Evolutionary conservation across 495 filamentous ascomycete species (phyloP).

Genomic region (Penicillium alfredii): DNA sequence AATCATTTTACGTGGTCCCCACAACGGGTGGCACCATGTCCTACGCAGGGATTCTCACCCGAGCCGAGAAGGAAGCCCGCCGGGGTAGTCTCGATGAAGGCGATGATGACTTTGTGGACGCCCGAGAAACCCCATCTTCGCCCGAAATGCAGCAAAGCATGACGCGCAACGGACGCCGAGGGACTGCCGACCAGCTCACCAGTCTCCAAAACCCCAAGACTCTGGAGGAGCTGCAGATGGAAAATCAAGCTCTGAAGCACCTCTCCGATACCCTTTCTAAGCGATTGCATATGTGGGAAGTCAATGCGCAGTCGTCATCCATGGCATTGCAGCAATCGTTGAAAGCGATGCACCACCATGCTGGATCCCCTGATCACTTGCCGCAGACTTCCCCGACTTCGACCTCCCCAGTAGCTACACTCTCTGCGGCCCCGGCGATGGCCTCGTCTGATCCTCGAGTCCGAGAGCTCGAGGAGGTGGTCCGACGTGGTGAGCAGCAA

Average conservation of each 20-base stretch:
- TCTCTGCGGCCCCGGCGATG: conserved; percentile 17
- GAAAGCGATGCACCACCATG: conserved; percentile 53
- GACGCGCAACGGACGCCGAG: conserved; percentile 15
- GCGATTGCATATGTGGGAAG: conserved; percentile 78
- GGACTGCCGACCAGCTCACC: conserved; percentile 22
- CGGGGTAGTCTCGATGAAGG: conserved; percentile 46
- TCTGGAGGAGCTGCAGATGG: conserved; percentile 74
- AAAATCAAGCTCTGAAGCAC: conserved; percentile 70
- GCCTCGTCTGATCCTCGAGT: conserved; percentile 39
- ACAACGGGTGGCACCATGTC: conserved; percentile 80
- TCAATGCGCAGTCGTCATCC: conserved; percentile 71
- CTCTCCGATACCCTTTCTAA: conserved; percentile 72
- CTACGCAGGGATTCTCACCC: conserved; percentile 79
- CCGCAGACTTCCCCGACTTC: conserved; percentile 21
- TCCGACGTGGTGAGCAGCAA: conserved; percentile 46
- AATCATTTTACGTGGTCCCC: conserved; percentile 94
- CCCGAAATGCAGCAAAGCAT: conserved; percentile 41
- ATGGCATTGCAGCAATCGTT: conserved; percentile 77
- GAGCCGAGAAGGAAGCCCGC: conserved; percentile 60
- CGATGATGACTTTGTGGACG: conserved; percentile 84
- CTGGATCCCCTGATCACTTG: conserved; percentile 28
- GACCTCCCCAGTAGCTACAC: conserved; percentile 19
- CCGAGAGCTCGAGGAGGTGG: conserved; percentile 40
- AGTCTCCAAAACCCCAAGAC: conserved; percentile 45
- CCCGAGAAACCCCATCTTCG: conserved; percentile 60